Evolutionary conservation across 495 filamentous ascomycete species (phyloP).

Genomic region (Aspergillus kassunensis): DNA sequence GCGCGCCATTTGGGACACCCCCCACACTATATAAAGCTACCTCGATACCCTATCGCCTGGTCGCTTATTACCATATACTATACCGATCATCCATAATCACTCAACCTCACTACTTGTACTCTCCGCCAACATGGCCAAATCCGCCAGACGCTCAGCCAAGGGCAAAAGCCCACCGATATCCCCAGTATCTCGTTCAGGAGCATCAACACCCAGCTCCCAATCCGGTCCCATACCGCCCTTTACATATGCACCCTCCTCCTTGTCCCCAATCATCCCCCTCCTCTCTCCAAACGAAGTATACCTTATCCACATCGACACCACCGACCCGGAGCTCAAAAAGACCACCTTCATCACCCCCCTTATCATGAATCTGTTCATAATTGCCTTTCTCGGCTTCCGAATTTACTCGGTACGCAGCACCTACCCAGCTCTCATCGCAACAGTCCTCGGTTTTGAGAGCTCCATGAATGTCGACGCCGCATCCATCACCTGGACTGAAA

Average conservation of each 20-base stretch:
- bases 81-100: no score
- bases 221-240: slow-evolving; percentile 58
- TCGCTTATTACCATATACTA: no score
- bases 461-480: slow-evolving; percentile 54
- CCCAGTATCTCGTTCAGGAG: slow-evolving; percentile 25
- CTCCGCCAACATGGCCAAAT: slow-evolving; percentile 36
- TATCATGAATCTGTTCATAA: slow-evolving; percentile 62
- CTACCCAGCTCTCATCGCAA: slow-evolving; percentile 60
- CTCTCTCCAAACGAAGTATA: slow-evolving; percentile 66
- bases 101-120: background rate
- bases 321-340: slow-evolving; percentile 60
- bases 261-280: slow-evolving; percentile 57
- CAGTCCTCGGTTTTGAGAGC: slow-evolving; percentile 57
- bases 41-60: background rate
- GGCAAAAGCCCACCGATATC: slow-evolving; percentile 25
- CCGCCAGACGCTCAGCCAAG: slow-evolving; percentile 31
- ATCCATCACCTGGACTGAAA: slow-evolving; percentile 44
- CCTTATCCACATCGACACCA: slow-evolving; percentile 71
- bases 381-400: slow-evolving; percentile 55
- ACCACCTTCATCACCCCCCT: slow-evolving; percentile 73
- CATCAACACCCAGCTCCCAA: slow-evolving; percentile 36
- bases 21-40: slow-evolving; percentile 12
- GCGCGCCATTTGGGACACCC: background rate
- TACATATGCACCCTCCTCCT: slow-evolving; percentile 50
- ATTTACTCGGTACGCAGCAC: slow-evolving; percentile 56